Evolutionary conservation across 1,284 basidiomycete species (phyloP).

Genomic region (Puccinia coronata): DNA sequence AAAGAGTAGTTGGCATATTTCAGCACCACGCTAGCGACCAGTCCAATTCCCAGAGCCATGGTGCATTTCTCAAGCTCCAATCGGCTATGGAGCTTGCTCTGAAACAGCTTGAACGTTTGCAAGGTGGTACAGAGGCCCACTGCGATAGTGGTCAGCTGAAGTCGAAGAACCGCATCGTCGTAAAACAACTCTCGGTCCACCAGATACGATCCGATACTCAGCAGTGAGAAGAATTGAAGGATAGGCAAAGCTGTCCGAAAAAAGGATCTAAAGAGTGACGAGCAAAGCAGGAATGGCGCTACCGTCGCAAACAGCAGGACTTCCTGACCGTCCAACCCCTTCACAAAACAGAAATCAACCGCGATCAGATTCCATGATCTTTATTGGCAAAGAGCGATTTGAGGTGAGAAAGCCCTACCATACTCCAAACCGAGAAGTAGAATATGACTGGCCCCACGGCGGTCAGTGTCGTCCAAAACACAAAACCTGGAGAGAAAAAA

Average conservation of each 20-base stretch:
- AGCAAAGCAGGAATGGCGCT: slow-evolving; percentile 43
- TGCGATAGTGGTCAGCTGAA: slow-evolving; percentile 39
- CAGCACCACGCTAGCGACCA: slow-evolving; percentile 70
- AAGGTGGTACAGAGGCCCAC: slow-evolving; percentile 25
- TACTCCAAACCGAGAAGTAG: slow-evolving; percentile 88
- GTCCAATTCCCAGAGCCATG: slow-evolving; percentile 61
- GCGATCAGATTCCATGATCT: neutral
- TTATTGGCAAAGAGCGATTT: neutral
- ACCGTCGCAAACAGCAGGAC: slow-evolving; percentile 53
- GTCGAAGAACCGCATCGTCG: slow-evolving; percentile 46
- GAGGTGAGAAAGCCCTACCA: slow-evolving; percentile 62
- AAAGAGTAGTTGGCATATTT: slow-evolving; percentile 78
- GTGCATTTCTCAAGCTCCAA: slow-evolving; percentile 31
- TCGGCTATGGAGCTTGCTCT: slow-evolving; percentile 23
- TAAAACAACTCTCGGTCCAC: slow-evolving; percentile 46
- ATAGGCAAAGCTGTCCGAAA: slow-evolving; percentile 20
- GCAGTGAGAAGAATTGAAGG: slow-evolving; percentile 27
- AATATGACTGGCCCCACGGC: slow-evolving; percentile 79
- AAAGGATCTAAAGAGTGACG: slow-evolving; percentile 10
- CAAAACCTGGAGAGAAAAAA: slow-evolving; percentile 67
- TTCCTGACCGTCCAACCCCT: slow-evolving; percentile 53
- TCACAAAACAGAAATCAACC: neutral
- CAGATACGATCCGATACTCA: slow-evolving; percentile 38
- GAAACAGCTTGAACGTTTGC: slow-evolving; percentile 27
- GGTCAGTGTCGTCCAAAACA: slow-evolving; percentile 85